phyloP scores from a whole-genome alignment of 495 filamentous ascomycete genomes.

The Xylaria intraflava region DNA sequence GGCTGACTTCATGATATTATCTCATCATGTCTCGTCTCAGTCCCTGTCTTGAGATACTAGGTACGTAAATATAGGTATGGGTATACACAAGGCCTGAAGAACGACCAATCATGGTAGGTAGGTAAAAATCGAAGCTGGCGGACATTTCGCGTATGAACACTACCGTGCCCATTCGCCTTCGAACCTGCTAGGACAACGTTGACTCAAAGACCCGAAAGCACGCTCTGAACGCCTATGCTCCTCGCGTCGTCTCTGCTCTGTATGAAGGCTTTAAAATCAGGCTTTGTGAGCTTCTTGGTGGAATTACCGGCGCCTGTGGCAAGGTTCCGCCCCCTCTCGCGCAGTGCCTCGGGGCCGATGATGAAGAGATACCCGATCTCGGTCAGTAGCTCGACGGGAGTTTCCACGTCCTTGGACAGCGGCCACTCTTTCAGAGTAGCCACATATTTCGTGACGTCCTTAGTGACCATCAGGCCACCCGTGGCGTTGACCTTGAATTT shows the following conservation, averaged over 20 bases:
- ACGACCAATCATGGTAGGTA: too few species aligned
- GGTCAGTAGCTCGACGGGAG: constrained; percentile 71
- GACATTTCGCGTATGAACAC: too few species aligned
- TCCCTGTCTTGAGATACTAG: too few species aligned
- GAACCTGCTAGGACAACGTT: neutral
- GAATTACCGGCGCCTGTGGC: constrained; percentile 38
- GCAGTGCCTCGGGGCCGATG: constrained; percentile 80
- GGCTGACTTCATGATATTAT: constrained; percentile 1
- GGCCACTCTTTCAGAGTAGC: constrained; percentile 75
- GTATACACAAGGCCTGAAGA: too few species aligned
- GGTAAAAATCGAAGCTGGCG: too few species aligned
- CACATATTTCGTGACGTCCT: constrained; percentile 89
- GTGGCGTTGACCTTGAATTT: constrained; percentile 86
- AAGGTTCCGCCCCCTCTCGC: constrained; percentile 61
- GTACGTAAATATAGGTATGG: too few species aligned
- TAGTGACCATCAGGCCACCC: constrained; percentile 89
- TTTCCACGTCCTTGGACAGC: constrained; percentile 61
- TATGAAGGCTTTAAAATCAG: constrained; percentile 79
- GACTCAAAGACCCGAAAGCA: constrained; percentile 52
- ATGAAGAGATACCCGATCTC: constrained; percentile 98
- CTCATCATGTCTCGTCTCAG: neutral
- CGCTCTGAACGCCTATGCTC: constrained; percentile 72
- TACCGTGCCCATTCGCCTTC: neutral
- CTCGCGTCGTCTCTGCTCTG: constrained; percentile 73
- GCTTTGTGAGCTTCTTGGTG: constrained; percentile 51